Evolutionary conservation across 768 basidiomycete genomes (phyloP).

Genomic region (Collybia sordida): DNA sequence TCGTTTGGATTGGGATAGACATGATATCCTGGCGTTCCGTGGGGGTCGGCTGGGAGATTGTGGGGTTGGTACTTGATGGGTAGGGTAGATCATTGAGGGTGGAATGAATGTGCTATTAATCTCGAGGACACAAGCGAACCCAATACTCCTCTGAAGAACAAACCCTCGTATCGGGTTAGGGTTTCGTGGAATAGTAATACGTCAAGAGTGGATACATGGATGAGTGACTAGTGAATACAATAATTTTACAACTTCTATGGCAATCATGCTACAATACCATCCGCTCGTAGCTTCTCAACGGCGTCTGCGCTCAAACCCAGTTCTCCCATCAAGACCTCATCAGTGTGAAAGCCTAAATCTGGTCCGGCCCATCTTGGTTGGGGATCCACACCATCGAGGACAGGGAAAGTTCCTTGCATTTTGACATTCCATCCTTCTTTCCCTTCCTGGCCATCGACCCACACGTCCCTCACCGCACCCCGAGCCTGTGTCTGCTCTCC

Average conservation of each 20-base stretch:
- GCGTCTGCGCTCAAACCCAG: constrained; percentile 38
- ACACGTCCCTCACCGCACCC: constrained; percentile 59
- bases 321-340: constrained; percentile 44
- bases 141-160: too few relatives aligned
- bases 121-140: too few relatives aligned
- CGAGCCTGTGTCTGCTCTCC: constrained; percentile 54
- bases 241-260: neutral
- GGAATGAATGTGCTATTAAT: neutral
- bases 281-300: constrained; percentile 35
- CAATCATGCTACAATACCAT: constrained; percentile 41
- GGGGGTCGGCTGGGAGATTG: too few relatives aligned
- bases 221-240: neutral
- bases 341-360: constrained; percentile 60
- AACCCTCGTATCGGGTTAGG: neutral
- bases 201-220: neutral
- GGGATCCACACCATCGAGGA: constrained; percentile 57
- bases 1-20: too few relatives aligned
- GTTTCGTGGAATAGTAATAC: neutral
- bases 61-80: too few relatives aligned
- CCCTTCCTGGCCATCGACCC: constrained; percentile 37
- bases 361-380: constrained; percentile 70
- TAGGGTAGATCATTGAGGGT: too few relatives aligned
- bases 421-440: constrained; percentile 59
- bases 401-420: constrained; percentile 65
- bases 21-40: too few relatives aligned